A percentile compares a stretch with the other conserved stretches of the same genome.
Conservation (phyloP, 164 flowering plant species). For the Vitis cinerea region DNA sequence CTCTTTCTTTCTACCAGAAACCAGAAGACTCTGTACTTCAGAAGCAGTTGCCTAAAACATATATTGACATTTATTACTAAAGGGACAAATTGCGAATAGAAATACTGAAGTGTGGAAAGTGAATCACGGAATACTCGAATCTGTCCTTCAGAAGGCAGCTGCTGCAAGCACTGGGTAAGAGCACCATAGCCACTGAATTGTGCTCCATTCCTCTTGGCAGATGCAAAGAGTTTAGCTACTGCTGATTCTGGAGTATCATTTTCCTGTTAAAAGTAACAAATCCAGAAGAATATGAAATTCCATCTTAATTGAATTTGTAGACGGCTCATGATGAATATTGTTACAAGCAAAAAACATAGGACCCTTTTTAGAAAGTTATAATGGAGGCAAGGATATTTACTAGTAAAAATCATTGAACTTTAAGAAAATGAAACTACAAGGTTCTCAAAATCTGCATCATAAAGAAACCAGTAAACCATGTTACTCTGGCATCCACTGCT, state of each 20-base stretch:
- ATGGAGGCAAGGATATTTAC: neutral
- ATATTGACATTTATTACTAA: slow-evolving; percentile 5
- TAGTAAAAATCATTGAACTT: neutral
- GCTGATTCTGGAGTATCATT: slow-evolving; percentile 79
- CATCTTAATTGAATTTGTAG: neutral
- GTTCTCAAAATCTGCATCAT: no score
- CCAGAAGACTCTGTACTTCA: slow-evolving; percentile 92
- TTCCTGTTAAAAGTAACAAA: slow-evolving; percentile 46
- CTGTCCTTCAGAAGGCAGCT: slow-evolving; percentile 79
- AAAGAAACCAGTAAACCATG: no score
- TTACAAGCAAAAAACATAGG: neutral
- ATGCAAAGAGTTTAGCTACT: slow-evolving; percentile 85
- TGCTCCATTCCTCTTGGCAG: slow-evolving; percentile 51
- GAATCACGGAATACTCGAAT: slow-evolving; percentile 44
- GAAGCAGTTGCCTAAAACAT: slow-evolving; percentile 73
- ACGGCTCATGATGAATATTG: neutral
- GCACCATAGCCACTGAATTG: slow-evolving; percentile 51
- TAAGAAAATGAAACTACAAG: no score
- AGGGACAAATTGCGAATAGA: neutral
- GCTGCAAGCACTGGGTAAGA: slow-evolving; percentile 61
- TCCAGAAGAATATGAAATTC: neutral
- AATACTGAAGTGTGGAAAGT: neutral
- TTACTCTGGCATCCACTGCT: no score
- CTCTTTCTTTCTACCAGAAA: slow-evolving; percentile 84
- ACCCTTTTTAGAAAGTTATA: no score